These are phyloP conservation scores for Exophiala bonariae DNA, from an alignment of 2,329 filamentous ascomycete genomes.

Conservation along the genomic window DNA sequence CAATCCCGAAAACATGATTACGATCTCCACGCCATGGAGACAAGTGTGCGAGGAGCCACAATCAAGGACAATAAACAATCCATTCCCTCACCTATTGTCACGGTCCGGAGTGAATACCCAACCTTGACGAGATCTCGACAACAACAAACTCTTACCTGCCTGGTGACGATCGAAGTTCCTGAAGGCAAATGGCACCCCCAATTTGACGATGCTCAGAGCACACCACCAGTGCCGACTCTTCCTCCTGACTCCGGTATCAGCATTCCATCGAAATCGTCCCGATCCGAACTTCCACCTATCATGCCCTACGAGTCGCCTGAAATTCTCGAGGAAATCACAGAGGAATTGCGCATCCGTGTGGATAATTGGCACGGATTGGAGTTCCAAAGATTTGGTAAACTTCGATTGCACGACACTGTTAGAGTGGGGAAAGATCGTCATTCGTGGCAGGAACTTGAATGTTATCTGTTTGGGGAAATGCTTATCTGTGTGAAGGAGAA, in stretches of 20 bases:
- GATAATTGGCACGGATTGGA: slow-evolving; percentile 98
- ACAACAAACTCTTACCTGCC: slow-evolving; percentile 90
- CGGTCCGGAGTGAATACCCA: slow-evolving; percentile 93
- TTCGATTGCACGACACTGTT: slow-evolving; percentile 84
- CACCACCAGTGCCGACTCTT: slow-evolving; percentile 51
- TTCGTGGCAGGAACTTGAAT: slow-evolving; percentile 97
- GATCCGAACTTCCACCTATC: slow-evolving; percentile 30
- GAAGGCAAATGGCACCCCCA: slow-evolving; percentile 89
- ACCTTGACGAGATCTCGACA: slow-evolving; percentile 88
- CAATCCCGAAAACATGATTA: slow-evolving; percentile 81
- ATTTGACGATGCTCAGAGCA: slow-evolving; percentile 69
- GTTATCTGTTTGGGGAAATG: slow-evolving; percentile 97
- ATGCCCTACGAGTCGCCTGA: slow-evolving; percentile 68
- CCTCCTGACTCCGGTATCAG: slow-evolving; percentile 50
- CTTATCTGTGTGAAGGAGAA: slow-evolving; percentile 99
- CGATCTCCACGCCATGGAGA: slow-evolving; percentile 94
- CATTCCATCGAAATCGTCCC: slow-evolving; percentile 36
- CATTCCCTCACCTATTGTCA: slow-evolving; percentile 88
- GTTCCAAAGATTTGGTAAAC: slow-evolving; percentile 80
- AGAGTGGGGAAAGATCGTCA: slow-evolving; percentile 94
- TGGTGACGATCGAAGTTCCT: slow-evolving; percentile 90
- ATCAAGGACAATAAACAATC: slow-evolving; percentile 71
- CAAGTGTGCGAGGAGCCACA: slow-evolving; percentile 72
- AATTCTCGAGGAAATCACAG: slow-evolving; percentile 79
- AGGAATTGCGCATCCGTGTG: slow-evolving; percentile 80